These are phyloP conservation scores for Ascochyta clinopodiicola DNA, from an alignment of 2,329 filamentous ascomycete genomes.

Conservation along the genomic window DNA sequence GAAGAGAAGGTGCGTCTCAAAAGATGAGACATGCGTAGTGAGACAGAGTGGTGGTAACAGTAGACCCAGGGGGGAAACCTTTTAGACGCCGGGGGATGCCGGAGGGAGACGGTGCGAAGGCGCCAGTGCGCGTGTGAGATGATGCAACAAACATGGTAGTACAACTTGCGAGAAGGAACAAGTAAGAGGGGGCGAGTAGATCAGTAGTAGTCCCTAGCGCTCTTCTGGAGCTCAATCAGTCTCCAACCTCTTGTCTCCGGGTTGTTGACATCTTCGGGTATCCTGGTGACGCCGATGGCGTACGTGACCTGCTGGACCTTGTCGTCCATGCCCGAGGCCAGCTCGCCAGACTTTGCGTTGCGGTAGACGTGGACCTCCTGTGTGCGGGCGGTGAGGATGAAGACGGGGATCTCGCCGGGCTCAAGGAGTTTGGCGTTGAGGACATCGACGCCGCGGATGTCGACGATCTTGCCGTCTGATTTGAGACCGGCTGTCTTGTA, in stretches of 20 bases:
- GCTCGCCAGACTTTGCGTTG: conserved; percentile 85
- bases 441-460: conserved; percentile 94
- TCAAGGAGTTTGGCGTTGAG: conserved; percentile 80
- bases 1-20: conserved; percentile 19
- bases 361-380: conserved; percentile 98
- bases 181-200: conserved; percentile 7
- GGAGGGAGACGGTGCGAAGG: conserved; percentile 16
- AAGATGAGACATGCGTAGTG: conserved; percentile 12
- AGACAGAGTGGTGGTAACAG: conserved; percentile 23
- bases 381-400: conserved; percentile 94
- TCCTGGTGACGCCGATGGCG: conserved; percentile 91
- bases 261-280: conserved; percentile 95
- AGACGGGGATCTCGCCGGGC: conserved; percentile 88
- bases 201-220: conserved; percentile 86
- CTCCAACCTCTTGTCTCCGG: conserved; percentile 96
- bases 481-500: conserved; percentile 93
- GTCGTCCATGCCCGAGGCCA: conserved; percentile 97
- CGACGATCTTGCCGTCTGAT: conserved; percentile 91
- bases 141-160: conserved; percentile 25
- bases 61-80: conserved; percentile 9
- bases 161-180: conserved; percentile 19
- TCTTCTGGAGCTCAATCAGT: conserved; percentile 98
- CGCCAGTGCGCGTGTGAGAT: conserved; percentile 18
- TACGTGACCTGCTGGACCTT: conserved; percentile 98
- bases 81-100: conserved; percentile 46